Conservation (phyloP, 164 flowering plant species). For the Magnolia changhungtana region DNA sequence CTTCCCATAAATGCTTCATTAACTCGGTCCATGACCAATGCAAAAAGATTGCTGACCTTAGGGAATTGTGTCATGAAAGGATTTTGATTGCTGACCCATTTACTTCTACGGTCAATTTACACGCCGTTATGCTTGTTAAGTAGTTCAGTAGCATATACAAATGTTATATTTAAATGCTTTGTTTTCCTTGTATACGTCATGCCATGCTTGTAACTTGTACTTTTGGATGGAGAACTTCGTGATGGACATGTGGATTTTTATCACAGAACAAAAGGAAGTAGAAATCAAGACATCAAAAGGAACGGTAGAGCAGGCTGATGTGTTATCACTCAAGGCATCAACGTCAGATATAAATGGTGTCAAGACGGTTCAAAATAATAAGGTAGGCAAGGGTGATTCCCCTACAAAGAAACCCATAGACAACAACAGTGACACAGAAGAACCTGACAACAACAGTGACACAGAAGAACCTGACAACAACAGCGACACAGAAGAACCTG, state of each 20-base stretch:
- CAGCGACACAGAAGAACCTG: conserved; percentile 54
- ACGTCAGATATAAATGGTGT: conserved; percentile 22
- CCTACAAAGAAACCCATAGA: conserved; percentile 30
- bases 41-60: too few species aligned
- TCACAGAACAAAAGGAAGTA: too few species aligned
- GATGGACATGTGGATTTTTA: too few species aligned
- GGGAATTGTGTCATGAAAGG: too few species aligned
- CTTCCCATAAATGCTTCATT: too few species aligned
- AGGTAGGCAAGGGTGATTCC: conserved; percentile 28
- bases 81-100: too few species aligned
- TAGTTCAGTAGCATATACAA: not conserved
- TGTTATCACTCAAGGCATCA: conserved; percentile 17
- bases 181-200: not conserved
- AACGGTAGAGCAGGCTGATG: conserved; percentile 20
- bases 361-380: conserved; percentile 27
- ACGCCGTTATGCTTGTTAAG: not conserved
- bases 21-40: too few species aligned
- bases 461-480: conserved; percentile 45
- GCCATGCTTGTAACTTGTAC: not conserved
- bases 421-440: conserved; percentile 47
- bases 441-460: conserved; percentile 27
- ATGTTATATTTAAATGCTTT: not conserved
- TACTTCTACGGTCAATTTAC: too few species aligned
- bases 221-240: not conserved
- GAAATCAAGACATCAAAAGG: conserved; percentile 13